These are phyloP conservation scores for Marasmius oreades DNA, from an alignment of 1,284 basidiomycete genomes.

Conservation along the genomic window DNA sequence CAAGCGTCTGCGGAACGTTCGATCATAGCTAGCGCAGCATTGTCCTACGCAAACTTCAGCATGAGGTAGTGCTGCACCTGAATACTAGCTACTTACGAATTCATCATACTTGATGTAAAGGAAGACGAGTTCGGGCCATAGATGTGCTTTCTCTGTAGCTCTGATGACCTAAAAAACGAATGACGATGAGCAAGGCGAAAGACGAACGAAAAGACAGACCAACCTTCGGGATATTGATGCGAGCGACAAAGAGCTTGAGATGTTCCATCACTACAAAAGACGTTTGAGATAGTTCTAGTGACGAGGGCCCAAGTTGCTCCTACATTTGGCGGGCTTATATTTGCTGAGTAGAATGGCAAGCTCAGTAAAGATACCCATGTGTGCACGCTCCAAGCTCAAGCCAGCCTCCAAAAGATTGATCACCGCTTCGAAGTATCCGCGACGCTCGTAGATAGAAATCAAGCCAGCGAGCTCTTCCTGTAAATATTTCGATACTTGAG, in stretches of 20 bases:
- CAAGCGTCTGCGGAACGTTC: constrained; percentile 96
- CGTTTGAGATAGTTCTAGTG: constrained; percentile 8
- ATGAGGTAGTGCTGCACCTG: too few species aligned
- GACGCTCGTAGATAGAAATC: constrained; percentile 85
- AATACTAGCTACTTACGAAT: constrained; percentile 52
- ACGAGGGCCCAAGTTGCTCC: constrained; percentile 28
- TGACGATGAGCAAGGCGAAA: neutral
- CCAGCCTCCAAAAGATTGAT: constrained; percentile 91
- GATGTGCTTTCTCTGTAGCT: constrained; percentile 92
- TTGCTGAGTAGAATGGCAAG: constrained; percentile 95
- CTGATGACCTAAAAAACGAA: constrained; percentile 71
- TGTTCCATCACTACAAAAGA: constrained; percentile 86
- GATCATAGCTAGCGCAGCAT: constrained; percentile 97
- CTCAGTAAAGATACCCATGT: constrained; percentile 95
- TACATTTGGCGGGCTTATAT: constrained; percentile 91
- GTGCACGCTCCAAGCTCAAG: constrained; percentile 92
- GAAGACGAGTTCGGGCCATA: constrained; percentile 99
- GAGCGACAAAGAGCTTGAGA: constrained; percentile 94
- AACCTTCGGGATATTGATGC: constrained; percentile 90
- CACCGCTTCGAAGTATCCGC: constrained; percentile 94
- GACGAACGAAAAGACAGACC: neutral
- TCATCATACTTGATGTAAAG: constrained; percentile 98
- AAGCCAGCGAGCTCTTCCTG: constrained; percentile 87
- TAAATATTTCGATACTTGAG: constrained; percentile 10
- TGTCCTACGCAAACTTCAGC: constrained; percentile 59